Base-by-base conservation (phyloP, 441 rosid genomes). In the Breynia disticha region DNA sequence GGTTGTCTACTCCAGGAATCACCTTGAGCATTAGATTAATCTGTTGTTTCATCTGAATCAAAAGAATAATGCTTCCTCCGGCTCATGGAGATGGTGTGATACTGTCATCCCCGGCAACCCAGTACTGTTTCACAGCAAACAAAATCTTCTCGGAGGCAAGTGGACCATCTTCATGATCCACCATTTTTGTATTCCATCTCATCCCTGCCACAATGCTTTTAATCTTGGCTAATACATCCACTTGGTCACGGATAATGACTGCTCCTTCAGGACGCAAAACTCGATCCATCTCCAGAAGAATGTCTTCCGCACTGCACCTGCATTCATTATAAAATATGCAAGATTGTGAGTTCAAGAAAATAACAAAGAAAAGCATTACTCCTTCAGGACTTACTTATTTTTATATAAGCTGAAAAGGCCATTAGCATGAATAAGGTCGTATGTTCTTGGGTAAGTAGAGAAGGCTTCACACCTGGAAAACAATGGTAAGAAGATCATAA, bases 391-490 rank as follows among this genome's bases (percentile, higher is more conserved):
- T 72, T 77, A 80, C 96, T 55, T 81, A 72, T 82, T 68, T 50
- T 79, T 70, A 61, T 87, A 85, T 83, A 85, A 61, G 75, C 95
- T 80, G 69, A 91, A 88, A 46, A 91, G 57, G 49, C 81, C 86
- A 68, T 50, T 82, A 52, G 98, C 96, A 35, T 91, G 98, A 60
- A 91, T 83, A 51, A 91, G 71, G 66, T 91, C 98, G 18, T 83
- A 86, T 19, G 95, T 81, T 67, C 96, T 90, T 19, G 97, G 97
- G 64, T 90, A 90, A 22, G 96, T 83, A 37, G 96, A 87, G 76
- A 90, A 90, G 24, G 88, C 93, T 76, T 87, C 98, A 59, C 98
- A 87, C 98, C 96, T 90, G 76, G 37, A 64, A 62, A n/a, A n/a
- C n/a, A n/a, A n/a, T n/a, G n/a, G n/a, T n/a, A n/a, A 45, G 18